Conservation (phyloP, 202 grass and related monocot genomes). For the Schoenoplectus tabernaemontani region DNA sequence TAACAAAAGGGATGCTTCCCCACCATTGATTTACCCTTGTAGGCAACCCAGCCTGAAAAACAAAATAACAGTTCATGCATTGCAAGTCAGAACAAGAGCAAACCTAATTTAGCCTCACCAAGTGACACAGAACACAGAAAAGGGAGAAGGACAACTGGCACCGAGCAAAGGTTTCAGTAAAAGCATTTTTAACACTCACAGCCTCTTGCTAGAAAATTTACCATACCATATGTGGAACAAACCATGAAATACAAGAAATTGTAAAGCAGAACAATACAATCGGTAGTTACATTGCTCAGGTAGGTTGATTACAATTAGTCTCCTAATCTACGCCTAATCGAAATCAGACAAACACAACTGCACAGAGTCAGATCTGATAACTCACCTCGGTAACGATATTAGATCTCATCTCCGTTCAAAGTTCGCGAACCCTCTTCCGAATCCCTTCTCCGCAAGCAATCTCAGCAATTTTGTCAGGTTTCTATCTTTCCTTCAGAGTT, state of each 20-base stretch:
- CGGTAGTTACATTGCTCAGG: slow-evolving; percentile 20
- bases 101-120: background rate
- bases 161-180: background rate
- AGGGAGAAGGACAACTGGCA: background rate
- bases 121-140: background rate
- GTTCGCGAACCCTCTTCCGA: no score
- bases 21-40: slow-evolving; percentile 91
- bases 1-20: slow-evolving; percentile 80
- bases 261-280: background rate
- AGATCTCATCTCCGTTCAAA: slow-evolving; percentile 55
- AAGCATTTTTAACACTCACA: background rate
- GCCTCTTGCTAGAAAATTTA: background rate
- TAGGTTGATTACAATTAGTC: background rate
- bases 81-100: background rate
- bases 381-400: slow-evolving; percentile 91
- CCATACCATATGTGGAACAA: background rate
- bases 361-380: background rate
- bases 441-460: background rate
- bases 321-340: background rate
- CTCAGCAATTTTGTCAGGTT: background rate
- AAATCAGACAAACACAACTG: background rate
- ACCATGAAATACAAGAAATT: background rate
- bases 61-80: background rate
- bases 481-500: slow-evolving; percentile 18
- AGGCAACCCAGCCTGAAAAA: slow-evolving; percentile 56